These are phyloP conservation scores for Fusarium sp. DNA, from an alignment of 2,329 filamentous ascomycete species.

Conservation along the genomic window DNA sequence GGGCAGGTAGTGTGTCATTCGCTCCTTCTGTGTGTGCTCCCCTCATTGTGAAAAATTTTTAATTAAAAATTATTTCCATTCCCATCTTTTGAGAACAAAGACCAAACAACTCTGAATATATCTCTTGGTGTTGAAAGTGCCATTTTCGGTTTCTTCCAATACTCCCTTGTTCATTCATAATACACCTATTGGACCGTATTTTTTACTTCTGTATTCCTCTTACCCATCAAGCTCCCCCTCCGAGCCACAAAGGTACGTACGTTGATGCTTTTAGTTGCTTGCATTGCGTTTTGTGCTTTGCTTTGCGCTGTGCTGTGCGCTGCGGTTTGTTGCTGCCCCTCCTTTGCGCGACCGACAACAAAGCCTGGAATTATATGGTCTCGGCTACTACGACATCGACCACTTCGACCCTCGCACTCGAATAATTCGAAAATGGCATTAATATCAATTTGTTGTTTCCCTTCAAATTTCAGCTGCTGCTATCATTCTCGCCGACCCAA, in stretches of 20 bases:
- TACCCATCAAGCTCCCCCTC: constrained; percentile 38
- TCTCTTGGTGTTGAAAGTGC: constrained; percentile 26
- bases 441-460: constrained; percentile 1
- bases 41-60: constrained; percentile 47
- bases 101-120: constrained; percentile 27
- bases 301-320: constrained; percentile 5
- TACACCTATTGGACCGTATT: constrained; percentile 30
- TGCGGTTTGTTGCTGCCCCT: constrained; percentile 29
- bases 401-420: constrained; percentile 10
- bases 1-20: constrained; percentile 35
- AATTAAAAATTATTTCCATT: constrained; percentile 35
- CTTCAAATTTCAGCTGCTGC: not conserved
- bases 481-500: constrained; percentile 5
- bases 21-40: constrained; percentile 36
- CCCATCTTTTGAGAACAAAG: constrained; percentile 29
- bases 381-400: constrained; percentile 24
- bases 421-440: constrained; percentile 10
- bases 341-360: constrained; percentile 37
- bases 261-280: constrained; percentile 27
- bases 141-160: constrained; percentile 16
- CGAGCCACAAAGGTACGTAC: constrained; percentile 37
- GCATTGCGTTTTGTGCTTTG: constrained; percentile 29
- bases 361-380: constrained; percentile 11
- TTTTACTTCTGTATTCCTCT: constrained; percentile 11
- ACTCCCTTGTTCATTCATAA: constrained; percentile 18